These are phyloP conservation scores for Suillus alpinus DNA, from an alignment of 768 basidiomycete genomes.

Conservation along the genomic window DNA sequence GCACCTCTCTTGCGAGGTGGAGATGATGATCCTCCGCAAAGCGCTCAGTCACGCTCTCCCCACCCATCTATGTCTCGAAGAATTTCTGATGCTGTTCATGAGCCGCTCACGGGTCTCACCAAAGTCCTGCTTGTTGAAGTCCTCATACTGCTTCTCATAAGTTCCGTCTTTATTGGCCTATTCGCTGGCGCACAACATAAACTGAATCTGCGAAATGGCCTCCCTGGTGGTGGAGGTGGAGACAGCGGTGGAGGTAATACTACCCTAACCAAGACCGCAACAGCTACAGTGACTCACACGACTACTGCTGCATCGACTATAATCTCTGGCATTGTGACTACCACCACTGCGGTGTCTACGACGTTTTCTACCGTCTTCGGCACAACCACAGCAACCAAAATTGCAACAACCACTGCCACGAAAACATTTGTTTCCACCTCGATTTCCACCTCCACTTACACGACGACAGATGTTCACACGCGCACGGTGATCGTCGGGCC, in stretches of 20 bases:
- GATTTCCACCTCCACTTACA: slow-evolving; percentile 31
- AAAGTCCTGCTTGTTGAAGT: slow-evolving; percentile 76
- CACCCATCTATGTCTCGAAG: slow-evolving; percentile 24
- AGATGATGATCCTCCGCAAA: slow-evolving; percentile 29
- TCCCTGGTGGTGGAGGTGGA: slow-evolving; percentile 23
- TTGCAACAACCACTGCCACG: slow-evolving; percentile 39
- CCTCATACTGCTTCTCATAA: slow-evolving; percentile 76
- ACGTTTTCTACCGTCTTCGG: slow-evolving; percentile 30
- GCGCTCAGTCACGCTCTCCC: slow-evolving; percentile 35
- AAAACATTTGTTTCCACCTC: slow-evolving; percentile 36
- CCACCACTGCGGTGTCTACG: slow-evolving; percentile 34
- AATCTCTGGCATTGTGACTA: slow-evolving; percentile 25
- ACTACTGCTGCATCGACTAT: slow-evolving; percentile 25
- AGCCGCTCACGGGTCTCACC: slow-evolving; percentile 80
- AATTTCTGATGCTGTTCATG: slow-evolving; percentile 58
- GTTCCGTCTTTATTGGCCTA: slow-evolving; percentile 87
- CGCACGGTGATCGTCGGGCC: slow-evolving; percentile 41
- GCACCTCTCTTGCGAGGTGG: slow-evolving; percentile 61
- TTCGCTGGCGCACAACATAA: slow-evolving; percentile 88
- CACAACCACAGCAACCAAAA: slow-evolving; percentile 37
- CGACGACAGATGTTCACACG: slow-evolving; percentile 34
- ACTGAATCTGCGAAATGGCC: slow-evolving; percentile 50
- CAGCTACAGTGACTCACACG: slow-evolving; percentile 28
- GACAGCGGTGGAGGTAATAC: slow-evolving; percentile 26
- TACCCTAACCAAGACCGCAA: slow-evolving; percentile 33